Base-by-base conservation (phyloP, 1,284 basidiomycete species). In the Trametes polyzona region DNA sequence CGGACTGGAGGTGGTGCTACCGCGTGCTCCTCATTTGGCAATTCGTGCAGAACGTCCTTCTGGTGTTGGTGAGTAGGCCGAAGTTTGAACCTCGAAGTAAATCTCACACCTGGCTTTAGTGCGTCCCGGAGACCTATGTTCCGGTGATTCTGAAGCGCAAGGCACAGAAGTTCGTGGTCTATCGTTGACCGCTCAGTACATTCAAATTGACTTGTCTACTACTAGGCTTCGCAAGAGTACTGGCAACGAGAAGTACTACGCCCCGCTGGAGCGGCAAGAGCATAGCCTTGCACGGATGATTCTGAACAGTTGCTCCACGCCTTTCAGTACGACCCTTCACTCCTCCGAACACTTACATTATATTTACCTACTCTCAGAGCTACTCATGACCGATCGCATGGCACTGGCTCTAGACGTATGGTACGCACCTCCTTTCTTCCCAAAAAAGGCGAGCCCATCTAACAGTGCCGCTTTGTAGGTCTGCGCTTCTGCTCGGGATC, bases 1-100 rank as follows among this genome's bases (percentile, higher is more conserved):
- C 82, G 0, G 62, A 81, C 53, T 95, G 92, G 92, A 74, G 88
- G 50, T 93, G 91, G 92, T 90, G 88, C 0, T 94, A 87, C 70
- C 83, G 86, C 56, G 72, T 88, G 24, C 70, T 88, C 47, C 66
- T 87, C 2, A 87, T 88, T 35, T 90, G 86, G 86, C 76, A 77
- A 7, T 83, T 83, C 54, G 66, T 66, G 1, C 76, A 85, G 63
- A 69, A 73, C 10, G 36, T 82, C 8, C 71, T 78, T 0, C 67
- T 88, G 12, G 65, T 82, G 42, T 29, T 79, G 32, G 86, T 92
- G 62, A 50, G 78, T 72, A n/a, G n/a, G n/a, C n/a, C n/a, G n/a
- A n/a, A n/a, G n/a, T n/a, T n/a, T n/a, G n/a, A n/a, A n/a, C n/a
- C n/a, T n/a, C n/a, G n/a, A n/a, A 5, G 7, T 17, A 1, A 6